Conservation (phyloP, 2,329 filamentous ascomycete species). For the Hirsutella minnesotensis region DNA sequence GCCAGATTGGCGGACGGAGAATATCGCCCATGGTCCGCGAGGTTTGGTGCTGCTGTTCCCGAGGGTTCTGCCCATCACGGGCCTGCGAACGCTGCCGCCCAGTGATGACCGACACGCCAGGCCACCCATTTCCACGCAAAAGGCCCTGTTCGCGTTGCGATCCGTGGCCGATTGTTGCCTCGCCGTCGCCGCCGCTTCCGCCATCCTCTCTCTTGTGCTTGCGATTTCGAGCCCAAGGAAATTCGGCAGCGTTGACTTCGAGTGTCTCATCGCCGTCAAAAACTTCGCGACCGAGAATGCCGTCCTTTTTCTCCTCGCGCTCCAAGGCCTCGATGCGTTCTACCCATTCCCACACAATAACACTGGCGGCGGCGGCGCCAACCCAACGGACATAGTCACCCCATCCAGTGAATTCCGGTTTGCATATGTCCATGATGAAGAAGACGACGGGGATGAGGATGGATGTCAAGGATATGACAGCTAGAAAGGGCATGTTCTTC, state of each 20-base stretch:
- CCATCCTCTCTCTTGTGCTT: conserved; percentile 20
- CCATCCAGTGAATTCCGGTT: conserved; percentile 79
- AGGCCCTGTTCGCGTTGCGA: conserved; percentile 1
- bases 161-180: conserved; percentile 2
- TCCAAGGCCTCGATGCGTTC: conserved; percentile 88
- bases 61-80: conserved; percentile 6
- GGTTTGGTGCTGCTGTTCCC: conserved; percentile 7
- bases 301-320: conserved; percentile 86
- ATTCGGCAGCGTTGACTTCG: conserved; percentile 44
- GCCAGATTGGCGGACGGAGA: conserved; percentile 40
- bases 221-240: conserved; percentile 31
- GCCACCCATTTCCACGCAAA: conserved; percentile 13
- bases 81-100: conserved; percentile 13
- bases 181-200: conserved; percentile 18
- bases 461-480: conserved; percentile 65
- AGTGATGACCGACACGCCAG: conserved; percentile 14
- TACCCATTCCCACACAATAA: conserved; percentile 98
- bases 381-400: conserved; percentile 95
- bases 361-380: conserved; percentile 84
- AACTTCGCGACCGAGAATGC: conserved; percentile 78
- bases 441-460: conserved; percentile 85
- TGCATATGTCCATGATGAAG: conserved; percentile 81
- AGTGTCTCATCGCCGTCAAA: conserved; percentile 94
- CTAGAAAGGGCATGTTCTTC: conserved; percentile 77
- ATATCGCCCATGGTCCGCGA: conserved; percentile 21